These are phyloP conservation scores for Tylopilus sp. DNA, from an alignment of 1,284 basidiomycete genomes.

Conservation along the genomic window DNA sequence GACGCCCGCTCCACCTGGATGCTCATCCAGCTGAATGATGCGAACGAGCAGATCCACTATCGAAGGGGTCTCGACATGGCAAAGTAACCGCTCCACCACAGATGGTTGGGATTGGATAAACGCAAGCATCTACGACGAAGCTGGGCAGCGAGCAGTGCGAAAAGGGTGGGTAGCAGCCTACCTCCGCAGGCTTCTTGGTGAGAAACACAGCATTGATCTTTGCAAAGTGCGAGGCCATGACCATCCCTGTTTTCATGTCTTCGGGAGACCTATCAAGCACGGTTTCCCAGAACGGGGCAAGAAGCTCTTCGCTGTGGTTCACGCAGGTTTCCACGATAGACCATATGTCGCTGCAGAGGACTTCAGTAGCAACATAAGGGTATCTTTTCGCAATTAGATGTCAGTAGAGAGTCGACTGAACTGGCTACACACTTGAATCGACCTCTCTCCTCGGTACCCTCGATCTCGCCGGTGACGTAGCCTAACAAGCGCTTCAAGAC, in stretches of 20 bases:
- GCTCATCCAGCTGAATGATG: slow-evolving; percentile 90
- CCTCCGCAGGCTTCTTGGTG: slow-evolving; percentile 86
- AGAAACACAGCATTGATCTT: slow-evolving; percentile 88
- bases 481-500: slow-evolving; percentile 77
- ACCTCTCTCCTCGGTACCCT: slow-evolving; percentile 64
- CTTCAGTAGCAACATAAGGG: slow-evolving; percentile 92
- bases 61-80: slow-evolving; percentile 86
- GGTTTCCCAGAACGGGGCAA: slow-evolving; percentile 90
- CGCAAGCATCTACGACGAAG: slow-evolving; percentile 72
- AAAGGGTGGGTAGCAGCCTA: slow-evolving; percentile 39
- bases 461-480: slow-evolving; percentile 84
- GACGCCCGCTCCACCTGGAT: slow-evolving; percentile 77
- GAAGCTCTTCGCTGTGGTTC: slow-evolving; percentile 63
- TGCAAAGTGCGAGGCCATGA: slow-evolving; percentile 78
- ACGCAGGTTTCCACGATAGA: slow-evolving; percentile 90
- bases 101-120: slow-evolving; percentile 86
- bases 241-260: slow-evolving; percentile 73
- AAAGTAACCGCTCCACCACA: slow-evolving; percentile 80
- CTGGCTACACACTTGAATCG: slow-evolving; percentile 64
- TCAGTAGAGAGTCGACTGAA: not conserved
- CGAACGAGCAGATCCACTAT: slow-evolving; percentile 91
- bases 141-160: slow-evolving; percentile 25
- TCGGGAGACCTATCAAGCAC: slow-evolving; percentile 77
- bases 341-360: slow-evolving; percentile 95
- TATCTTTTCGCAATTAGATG: slow-evolving; percentile 55